Evolutionary conservation across 306 rosid species (phyloP).

Genomic region (Leucaena leucocephala): DNA sequence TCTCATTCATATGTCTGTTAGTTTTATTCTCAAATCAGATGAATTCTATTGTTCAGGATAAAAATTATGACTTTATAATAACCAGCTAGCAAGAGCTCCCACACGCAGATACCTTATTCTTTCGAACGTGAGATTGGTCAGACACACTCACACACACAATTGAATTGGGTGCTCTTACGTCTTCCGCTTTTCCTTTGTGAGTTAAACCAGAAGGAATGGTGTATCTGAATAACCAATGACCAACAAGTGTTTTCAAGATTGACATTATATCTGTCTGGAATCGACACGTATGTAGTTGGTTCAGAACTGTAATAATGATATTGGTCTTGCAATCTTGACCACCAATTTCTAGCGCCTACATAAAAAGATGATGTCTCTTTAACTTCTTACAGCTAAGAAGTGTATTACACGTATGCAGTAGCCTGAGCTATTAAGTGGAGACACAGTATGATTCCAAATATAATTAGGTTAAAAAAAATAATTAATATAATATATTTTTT

Average conservation of each 20-base stretch:
- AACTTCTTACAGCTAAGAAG: not conserved
- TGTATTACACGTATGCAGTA: constrained; percentile 3
- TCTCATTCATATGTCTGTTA: not conserved
- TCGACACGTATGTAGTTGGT: not conserved
- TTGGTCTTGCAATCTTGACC: not conserved
- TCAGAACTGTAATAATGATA: constrained; percentile 28
- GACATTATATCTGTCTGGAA: not conserved
- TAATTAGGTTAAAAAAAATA: not conserved
- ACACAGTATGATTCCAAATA: not conserved
- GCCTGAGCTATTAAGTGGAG: not conserved
- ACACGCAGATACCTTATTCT: not conserved
- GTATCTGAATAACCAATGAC: not conserved
- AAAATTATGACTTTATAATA: constrained; percentile 4
- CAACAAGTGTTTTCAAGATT: not conserved
- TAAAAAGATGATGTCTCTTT: not conserved
- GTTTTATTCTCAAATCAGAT: constrained; percentile 3
- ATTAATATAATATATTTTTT: no score
- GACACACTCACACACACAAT: not conserved
- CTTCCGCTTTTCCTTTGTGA: not conserved
- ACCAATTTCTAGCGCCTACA: not conserved
- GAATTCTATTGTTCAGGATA: not conserved
- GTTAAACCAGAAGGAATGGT: not conserved
- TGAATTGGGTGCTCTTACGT: not conserved
- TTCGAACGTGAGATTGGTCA: not conserved
- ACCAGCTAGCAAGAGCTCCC: not conserved